Percentiles rank a stretch among this genome's conserved stretches.
Evolutionary conservation across 2,329 filamentous ascomycete species (phyloP).

Genomic region (Sclerotinia trifoliorum): DNA sequence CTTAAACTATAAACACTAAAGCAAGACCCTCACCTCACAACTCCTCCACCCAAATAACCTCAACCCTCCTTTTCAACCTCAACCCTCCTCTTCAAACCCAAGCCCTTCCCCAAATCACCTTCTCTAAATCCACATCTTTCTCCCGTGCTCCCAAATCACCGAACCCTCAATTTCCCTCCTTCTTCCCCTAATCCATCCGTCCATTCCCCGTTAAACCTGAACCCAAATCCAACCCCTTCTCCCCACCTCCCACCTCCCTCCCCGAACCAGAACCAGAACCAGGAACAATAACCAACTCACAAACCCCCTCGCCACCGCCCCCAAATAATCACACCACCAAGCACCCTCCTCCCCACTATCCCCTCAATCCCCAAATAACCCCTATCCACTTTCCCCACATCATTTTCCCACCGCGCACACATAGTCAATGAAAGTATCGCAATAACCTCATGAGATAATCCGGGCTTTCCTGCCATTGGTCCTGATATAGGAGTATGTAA

Average conservation of each 20-base stretch:
- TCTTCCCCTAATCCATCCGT: not conserved
- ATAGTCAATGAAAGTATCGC: constrained; percentile 69
- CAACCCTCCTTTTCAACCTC: constrained; percentile 4
- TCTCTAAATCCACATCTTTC: not conserved
- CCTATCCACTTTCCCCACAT: constrained; percentile 50
- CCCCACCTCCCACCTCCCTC: not conserved
- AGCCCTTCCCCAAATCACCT: not conserved
- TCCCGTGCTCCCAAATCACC: not conserved
- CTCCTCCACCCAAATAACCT: not conserved
- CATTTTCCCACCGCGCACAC: constrained; percentile 72
- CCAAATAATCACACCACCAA: constrained; percentile 40
- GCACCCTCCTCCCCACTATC: constrained; percentile 32
- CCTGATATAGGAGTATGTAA: constrained; percentile 72
- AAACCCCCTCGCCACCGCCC: constrained; percentile 21
- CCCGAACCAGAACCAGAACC: too few relatives aligned
- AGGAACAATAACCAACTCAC: not conserved
- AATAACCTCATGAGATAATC: constrained; percentile 69
- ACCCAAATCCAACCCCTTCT: not conserved
- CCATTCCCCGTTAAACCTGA: not conserved
- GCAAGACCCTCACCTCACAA: not conserved
- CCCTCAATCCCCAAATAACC: constrained; percentile 31
- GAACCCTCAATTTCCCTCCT: constrained; percentile 8
- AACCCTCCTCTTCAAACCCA: constrained; percentile 2
- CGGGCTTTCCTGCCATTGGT: constrained; percentile 62
- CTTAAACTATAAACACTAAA: not conserved